Evolutionary conservation across 805 yeast species (phyloP).

Genomic region (Kazachstania viticola): DNA sequence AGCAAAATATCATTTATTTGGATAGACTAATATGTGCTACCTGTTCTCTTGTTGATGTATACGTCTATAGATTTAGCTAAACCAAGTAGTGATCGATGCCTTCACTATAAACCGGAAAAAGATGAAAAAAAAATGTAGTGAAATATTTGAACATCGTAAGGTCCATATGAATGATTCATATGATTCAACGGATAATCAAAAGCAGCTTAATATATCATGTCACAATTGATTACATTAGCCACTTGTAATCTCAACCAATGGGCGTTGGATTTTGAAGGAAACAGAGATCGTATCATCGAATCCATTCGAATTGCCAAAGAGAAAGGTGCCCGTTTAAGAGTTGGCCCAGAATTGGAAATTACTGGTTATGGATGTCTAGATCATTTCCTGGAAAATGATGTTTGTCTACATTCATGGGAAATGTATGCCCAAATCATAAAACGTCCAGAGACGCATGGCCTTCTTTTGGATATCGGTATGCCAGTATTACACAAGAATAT

Average conservation of each 20-base stretch:
- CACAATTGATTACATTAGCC: conserved; percentile 77
- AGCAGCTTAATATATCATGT: conserved; percentile 54
- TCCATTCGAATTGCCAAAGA: conserved; percentile 69
- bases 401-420: conserved; percentile 89
- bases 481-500: conserved; percentile 82
- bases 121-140: not conserved
- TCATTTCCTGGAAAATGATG: conserved; percentile 84
- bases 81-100: too few species aligned
- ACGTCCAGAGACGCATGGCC: conserved; percentile 58
- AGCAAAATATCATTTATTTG: too few species aligned
- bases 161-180: too few species aligned
- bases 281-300: conserved; percentile 78
- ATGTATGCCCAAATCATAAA: conserved; percentile 69
- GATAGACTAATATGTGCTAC: too few species aligned
- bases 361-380: conserved; percentile 93
- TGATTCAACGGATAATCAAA: too few species aligned
- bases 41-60: too few species aligned
- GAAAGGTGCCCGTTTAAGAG: conserved; percentile 69
- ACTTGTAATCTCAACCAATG: conserved; percentile 96
- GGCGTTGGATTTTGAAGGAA: conserved; percentile 97
- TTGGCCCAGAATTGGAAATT: conserved; percentile 93
- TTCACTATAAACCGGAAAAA: too few species aligned
- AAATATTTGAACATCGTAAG: too few species aligned
- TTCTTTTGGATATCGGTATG: conserved; percentile 86
- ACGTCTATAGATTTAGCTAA: too few species aligned